Conservation (phyloP, 768 basidiomycete species). For the Boletus pseudo-olivaceus region DNA sequence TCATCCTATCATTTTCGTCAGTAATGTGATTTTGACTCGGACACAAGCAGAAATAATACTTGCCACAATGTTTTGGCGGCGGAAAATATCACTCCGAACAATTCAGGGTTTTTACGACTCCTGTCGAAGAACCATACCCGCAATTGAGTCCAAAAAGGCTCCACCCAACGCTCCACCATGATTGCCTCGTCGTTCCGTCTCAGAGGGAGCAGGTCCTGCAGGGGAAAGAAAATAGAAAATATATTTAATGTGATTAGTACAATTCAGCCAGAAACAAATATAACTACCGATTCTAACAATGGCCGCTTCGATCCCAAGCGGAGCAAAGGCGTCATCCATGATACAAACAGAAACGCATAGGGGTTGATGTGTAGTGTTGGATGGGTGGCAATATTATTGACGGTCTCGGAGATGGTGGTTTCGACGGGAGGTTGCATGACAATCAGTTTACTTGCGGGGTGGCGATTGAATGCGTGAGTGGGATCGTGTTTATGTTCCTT, state of each 20-base stretch:
- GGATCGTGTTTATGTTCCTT: neutral
- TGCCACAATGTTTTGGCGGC: conserved; percentile 18
- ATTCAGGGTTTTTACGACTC: conserved; percentile 8
- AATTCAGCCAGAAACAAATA: conserved; percentile 22
- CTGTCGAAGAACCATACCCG: conserved; percentile 18
- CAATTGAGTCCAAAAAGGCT: conserved; percentile 24
- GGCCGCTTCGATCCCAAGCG: conserved; percentile 25
- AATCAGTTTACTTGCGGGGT: conserved; percentile 18
- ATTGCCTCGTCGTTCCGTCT: conserved; percentile 24
- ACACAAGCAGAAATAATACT: neutral
- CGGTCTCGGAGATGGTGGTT: conserved; percentile 5
- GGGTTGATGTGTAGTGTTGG: conserved; percentile 14
- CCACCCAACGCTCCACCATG: conserved; percentile 23
- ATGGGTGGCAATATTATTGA: conserved; percentile 21
- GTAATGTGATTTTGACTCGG: neutral
- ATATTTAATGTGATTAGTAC: conserved; percentile 18
- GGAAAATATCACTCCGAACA: conserved; percentile 17
- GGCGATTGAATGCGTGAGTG: neutral
- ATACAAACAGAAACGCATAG: conserved; percentile 20
- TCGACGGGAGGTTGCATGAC: conserved; percentile 25
- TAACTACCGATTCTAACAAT: conserved; percentile 31
- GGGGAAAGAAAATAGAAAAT: conserved; percentile 4
- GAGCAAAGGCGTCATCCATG: conserved; percentile 28
- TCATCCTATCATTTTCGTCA: conserved; percentile 13
- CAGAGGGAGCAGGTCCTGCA: conserved; percentile 25